These are phyloP conservation scores for Tricholoma terreum DNA, from an alignment of 768 basidiomycete species.

Conservation along the genomic window DNA sequence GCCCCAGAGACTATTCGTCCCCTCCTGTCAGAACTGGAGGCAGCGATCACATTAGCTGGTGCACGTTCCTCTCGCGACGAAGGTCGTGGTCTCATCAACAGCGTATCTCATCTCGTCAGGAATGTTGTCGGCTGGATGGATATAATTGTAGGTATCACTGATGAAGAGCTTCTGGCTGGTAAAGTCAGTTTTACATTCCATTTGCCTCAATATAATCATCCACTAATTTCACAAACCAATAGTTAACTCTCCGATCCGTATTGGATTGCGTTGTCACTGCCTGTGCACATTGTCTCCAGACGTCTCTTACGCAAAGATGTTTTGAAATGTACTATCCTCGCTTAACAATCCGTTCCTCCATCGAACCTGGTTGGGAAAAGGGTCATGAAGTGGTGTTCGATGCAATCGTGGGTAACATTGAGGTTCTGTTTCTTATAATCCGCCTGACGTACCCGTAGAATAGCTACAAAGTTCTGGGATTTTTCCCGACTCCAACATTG, in stretches of 20 bases:
- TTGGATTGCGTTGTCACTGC: slow-evolving; percentile 34
- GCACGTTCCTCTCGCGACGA: slow-evolving; percentile 24
- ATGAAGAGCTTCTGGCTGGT: slow-evolving; percentile 24
- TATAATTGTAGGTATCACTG: slow-evolving; percentile 10
- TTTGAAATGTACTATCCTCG: slow-evolving; percentile 47
- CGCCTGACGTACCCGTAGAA: slow-evolving; percentile 23
- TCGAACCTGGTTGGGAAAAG: slow-evolving; percentile 34
- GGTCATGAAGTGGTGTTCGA: slow-evolving; percentile 36
- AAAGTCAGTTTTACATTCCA: slow-evolving; percentile 21
- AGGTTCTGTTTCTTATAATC: not conserved
- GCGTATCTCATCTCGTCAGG: slow-evolving; percentile 26
- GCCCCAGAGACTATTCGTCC: slow-evolving; percentile 42
- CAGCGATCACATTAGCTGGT: slow-evolving; percentile 25
- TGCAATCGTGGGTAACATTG: slow-evolving; percentile 36
- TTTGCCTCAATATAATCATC: not conserved
- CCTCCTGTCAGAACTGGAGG: slow-evolving; percentile 36
- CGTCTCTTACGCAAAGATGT: slow-evolving; percentile 43
- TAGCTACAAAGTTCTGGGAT: slow-evolving; percentile 34
- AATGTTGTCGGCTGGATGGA: slow-evolving; percentile 29
- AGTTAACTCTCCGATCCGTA: slow-evolving; percentile 28
- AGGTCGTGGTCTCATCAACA: slow-evolving; percentile 30
- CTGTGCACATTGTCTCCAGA: slow-evolving; percentile 38
- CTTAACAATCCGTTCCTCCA: slow-evolving; percentile 32
- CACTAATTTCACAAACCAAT: not conserved
- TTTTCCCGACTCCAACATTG: slow-evolving; percentile 10